Base-by-base conservation (phyloP, 2,329 filamentous ascomycete genomes). In the Sarocladium strictum region DNA sequence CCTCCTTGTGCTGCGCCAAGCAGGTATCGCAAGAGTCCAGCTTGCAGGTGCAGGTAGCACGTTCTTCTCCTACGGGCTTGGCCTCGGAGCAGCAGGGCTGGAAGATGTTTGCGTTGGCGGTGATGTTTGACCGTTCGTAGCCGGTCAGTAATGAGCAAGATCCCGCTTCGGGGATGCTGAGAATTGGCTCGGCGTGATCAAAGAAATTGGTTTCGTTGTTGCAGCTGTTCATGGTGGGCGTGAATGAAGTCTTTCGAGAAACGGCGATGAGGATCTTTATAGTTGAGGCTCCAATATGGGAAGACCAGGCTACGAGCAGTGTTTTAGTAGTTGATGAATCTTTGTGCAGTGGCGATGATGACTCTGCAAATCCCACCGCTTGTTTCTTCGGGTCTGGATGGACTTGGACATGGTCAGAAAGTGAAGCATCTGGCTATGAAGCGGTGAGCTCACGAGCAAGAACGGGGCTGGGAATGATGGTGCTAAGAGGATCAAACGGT, bases 1-100 rank as follows among this genome's bases (percentile, higher is more conserved):
- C 27, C 17, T 50, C 45, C 24, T 29, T 33, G 24, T 50, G 24
- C 21, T 50, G 45, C 10, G 17, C 26, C n/a, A 50, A 50, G n/a
- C 24, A 50, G n/a, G 45, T 50, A 32, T 50, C 45, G 21, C 45
- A 50, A 17, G 45, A 50, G 19, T 50, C 45, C 17, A 29, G 45
- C 45, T 50, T 23, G 45, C 45, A 50, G n/a, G 45, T 50, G 26
- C 45, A 50, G 17, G 45, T 50, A 11, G 45, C 24, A 24, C 45
- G 45, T 32, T 50, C 45, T 29, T 50, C 45, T 11, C 45, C 45
- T 10, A 50, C 45, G n/a, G 45, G 45, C 12, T 33, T 29, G 11
- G 45, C 45, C 26, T 50, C 45, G 14, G 45, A 50, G 26, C 45
- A 50, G 27, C 45, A 50, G 12, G 45, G 45, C 19, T 33, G 45